Conservation (phyloP, 2,329 filamentous ascomycete species). For the Trichothecium roseum region DNA sequence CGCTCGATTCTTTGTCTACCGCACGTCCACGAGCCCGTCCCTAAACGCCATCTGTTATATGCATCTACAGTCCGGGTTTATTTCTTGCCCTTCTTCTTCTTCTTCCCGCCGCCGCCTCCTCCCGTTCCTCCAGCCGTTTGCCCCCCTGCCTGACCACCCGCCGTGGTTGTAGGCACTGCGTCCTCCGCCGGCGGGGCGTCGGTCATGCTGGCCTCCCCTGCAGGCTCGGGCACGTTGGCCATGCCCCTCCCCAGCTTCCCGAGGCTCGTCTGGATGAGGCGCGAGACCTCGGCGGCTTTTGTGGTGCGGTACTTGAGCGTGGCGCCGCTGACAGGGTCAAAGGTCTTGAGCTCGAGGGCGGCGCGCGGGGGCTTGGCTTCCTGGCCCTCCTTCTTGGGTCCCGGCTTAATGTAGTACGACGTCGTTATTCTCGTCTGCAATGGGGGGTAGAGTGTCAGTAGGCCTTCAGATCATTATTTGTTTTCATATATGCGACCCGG, state of each 20-base stretch:
- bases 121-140: constrained; percentile 15
- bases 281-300: constrained; percentile 81
- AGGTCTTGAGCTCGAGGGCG: constrained; percentile 78
- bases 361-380: constrained; percentile 46
- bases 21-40: too few species aligned
- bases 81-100: constrained; percentile 65
- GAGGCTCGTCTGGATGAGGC: constrained; percentile 62
- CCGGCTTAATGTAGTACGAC: constrained; percentile 66
- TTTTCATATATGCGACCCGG: too few species aligned
- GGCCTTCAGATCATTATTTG: too few species aligned
- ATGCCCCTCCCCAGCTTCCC: constrained; percentile 65
- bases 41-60: too few species aligned
- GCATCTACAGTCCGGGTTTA: too few species aligned
- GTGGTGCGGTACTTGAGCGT: constrained; percentile 85
- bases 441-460: constrained; percentile 4
- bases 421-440: constrained; percentile 79
- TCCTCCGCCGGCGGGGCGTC: constrained; percentile 21
- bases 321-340: constrained; percentile 69
- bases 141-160: constrained; percentile 14
- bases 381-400: constrained; percentile 10
- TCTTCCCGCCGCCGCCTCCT: constrained; percentile 39
- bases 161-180: constrained; percentile 3
- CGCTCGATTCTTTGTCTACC: too few species aligned
- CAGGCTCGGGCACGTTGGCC: constrained; percentile 40
- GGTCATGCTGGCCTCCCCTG: constrained; percentile 29